These are phyloP conservation scores for Macrotyloma uniflorum DNA, from an alignment of 306 rosid species.

Conservation along the genomic window DNA sequence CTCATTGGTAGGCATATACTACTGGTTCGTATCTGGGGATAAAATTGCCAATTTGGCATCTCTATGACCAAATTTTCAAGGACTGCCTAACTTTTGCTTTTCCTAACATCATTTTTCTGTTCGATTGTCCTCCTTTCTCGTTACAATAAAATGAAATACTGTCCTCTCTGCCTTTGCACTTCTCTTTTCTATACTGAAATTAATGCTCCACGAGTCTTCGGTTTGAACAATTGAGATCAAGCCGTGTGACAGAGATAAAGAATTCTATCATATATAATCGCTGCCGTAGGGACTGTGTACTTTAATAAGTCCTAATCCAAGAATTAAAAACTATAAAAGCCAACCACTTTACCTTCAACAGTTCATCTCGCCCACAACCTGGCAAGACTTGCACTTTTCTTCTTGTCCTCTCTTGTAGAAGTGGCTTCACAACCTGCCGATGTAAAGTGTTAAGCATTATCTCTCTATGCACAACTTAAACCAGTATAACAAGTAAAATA, in stretches of 20 bases:
- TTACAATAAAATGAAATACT: neutral
- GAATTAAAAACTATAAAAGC: neutral
- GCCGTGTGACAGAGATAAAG: neutral
- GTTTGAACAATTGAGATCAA: neutral
- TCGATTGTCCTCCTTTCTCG: neutral
- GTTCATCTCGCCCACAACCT: conserved; percentile 89
- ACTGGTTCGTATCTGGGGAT: neutral
- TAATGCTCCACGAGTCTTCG: neutral
- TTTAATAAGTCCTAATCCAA: neutral
- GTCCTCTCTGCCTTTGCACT: neutral
- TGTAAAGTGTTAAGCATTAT: conserved; percentile 16
- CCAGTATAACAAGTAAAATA: neutral
- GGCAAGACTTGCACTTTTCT: conserved; percentile 82
- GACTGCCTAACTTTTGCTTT: neutral
- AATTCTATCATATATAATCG: neutral
- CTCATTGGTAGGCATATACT: neutral
- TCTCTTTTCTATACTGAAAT: neutral
- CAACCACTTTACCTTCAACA: conserved; percentile 64
- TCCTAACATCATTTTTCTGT: neutral
- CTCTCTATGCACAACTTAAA: conserved; percentile 11
- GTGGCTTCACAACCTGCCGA: conserved; percentile 93
- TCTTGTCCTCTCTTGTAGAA: conserved; percentile 93
- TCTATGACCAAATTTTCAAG: neutral
- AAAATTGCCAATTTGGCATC: neutral
- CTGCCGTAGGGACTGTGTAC: neutral